Evolutionary conservation across 441 rosid species (phyloP).

Genomic region (Mallotus repandus): DNA sequence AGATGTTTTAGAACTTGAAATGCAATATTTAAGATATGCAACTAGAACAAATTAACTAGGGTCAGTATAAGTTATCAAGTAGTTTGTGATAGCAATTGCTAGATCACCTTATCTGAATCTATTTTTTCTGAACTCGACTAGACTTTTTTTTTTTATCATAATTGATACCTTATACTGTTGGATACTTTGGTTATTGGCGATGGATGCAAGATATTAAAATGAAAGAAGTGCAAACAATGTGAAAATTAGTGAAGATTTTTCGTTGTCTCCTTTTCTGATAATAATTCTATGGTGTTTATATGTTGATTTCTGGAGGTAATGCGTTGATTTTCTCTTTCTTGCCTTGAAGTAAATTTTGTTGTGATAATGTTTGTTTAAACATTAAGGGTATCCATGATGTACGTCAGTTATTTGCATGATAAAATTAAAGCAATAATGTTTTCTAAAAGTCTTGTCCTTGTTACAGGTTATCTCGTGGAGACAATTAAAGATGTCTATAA

Average conservation of each 20-base stretch:
- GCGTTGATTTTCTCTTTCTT: neutral
- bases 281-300: neutral
- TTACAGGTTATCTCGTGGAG: conserved; percentile 46
- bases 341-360: neutral
- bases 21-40: neutral
- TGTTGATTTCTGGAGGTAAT: conserved; percentile 7
- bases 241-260: neutral
- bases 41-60: neutral
- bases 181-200: neutral
- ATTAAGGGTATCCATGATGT: neutral
- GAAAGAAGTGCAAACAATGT: neutral
- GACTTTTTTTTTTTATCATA: neutral
- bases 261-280: neutral
- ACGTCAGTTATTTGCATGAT: neutral
- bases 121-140: neutral
- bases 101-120: neutral
- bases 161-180: neutral
- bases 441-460: conserved; percentile 21
- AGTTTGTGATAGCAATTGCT: neutral
- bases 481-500: conserved; percentile 34
- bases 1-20: conserved; percentile 1
- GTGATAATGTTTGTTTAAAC: neutral
- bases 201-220: neutral
- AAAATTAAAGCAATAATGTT: neutral
- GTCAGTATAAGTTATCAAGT: neutral